A percentile compares a stretch with the other conserved stretches of the same genome.
Evolutionary conservation across 208 protist genomes (phyloP).

Genomic region (Leishmania amazonensis): DNA sequence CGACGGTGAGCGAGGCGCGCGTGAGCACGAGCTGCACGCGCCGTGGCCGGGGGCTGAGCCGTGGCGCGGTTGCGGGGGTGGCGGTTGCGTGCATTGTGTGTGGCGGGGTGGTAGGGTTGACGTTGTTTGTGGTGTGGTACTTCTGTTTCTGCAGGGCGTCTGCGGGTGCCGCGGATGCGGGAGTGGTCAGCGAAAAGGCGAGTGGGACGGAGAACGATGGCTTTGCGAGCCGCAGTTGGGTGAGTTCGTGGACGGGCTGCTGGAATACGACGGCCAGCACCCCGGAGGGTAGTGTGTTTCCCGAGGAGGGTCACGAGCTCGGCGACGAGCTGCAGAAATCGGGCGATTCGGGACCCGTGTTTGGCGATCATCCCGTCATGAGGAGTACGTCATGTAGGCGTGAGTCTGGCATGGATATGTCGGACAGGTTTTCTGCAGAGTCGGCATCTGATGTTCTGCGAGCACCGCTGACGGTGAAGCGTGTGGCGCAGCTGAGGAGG

Average conservation of each 20-base stretch:
- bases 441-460: not conserved
- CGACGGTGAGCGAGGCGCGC: slow-evolving; percentile 36
- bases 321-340: not conserved
- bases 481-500: not conserved
- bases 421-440: not conserved
- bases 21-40: slow-evolving; percentile 35
- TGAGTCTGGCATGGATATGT: not conserved
- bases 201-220: not conserved
- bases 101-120: slow-evolving; percentile 26
- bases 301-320: not conserved
- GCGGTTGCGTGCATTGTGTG: slow-evolving; percentile 31
- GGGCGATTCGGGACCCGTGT: not conserved
- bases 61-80: slow-evolving; percentile 38
- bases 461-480: not conserved
- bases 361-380: not conserved
- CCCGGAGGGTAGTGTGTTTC: not conserved
- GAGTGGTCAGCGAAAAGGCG: not conserved
- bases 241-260: too few species aligned
- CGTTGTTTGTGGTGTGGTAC: not conserved
- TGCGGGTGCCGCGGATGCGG: accelerated
- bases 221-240: not conserved
- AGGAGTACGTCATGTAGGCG: not conserved
- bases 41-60: slow-evolving; percentile 25
- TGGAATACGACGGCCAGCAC: too few species aligned
- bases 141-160: not conserved